phyloP scores from a whole-genome alignment of 2,329 filamentous ascomycete genomes.

The Colletotrichum karsti region DNA sequence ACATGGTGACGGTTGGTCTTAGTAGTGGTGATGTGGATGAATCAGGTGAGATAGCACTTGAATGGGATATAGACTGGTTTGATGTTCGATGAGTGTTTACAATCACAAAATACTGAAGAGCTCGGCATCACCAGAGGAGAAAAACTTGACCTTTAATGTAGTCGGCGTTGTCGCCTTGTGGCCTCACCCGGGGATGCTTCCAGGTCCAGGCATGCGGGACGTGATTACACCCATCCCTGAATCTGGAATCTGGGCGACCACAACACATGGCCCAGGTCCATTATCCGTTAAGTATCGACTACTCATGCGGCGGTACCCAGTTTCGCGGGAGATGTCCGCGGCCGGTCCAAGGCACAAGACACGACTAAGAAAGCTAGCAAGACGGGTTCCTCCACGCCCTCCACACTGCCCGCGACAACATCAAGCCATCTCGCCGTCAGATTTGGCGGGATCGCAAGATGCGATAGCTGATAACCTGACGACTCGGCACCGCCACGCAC shows the following conservation, averaged over 20 bases:
- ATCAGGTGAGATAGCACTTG: not conserved
- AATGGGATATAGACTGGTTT: not conserved
- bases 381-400: not conserved
- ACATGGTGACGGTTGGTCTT: slow-evolving; percentile 4
- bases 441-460: slow-evolving; percentile 21
- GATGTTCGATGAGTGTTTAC: not conserved
- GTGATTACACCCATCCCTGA: slow-evolving; percentile 18
- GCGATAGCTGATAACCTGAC: slow-evolving; percentile 19
- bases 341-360: not conserved
- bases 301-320: slow-evolving; percentile 8
- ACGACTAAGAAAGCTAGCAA: not conserved
- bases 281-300: slow-evolving; percentile 3
- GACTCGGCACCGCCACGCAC: slow-evolving; percentile 13
- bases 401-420: slow-evolving; percentile 9
- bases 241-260: slow-evolving; percentile 11
- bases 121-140: not conserved
- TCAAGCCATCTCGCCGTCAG: slow-evolving; percentile 22
- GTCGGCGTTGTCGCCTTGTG: slow-evolving; percentile 31
- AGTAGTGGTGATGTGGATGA: not conserved
- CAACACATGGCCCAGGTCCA: slow-evolving; percentile 12
- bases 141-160: slow-evolving; percentile 16
- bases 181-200: slow-evolving; percentile 32
- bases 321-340: slow-evolving; percentile 10
- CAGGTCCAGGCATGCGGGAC: slow-evolving; percentile 14
- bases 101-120: not conserved